These are phyloP conservation scores for Capronia epimyces DNA, from an alignment of 2,329 filamentous ascomycete genomes.

Conservation along the genomic window DNA sequence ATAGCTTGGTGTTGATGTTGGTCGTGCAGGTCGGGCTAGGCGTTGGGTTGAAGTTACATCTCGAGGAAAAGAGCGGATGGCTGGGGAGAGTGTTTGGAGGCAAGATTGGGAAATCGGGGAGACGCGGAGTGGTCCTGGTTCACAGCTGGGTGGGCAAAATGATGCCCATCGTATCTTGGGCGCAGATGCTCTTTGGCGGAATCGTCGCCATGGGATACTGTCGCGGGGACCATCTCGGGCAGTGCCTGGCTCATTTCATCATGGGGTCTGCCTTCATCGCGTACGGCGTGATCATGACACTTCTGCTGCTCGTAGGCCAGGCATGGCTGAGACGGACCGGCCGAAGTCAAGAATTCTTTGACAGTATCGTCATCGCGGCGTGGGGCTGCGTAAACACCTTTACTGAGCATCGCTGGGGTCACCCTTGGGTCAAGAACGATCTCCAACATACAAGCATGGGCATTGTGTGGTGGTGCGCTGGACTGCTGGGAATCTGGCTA, in stretches of 20 bases:
- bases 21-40: constrained; percentile 72
- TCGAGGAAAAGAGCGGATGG: constrained; percentile 65
- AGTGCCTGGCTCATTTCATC: constrained; percentile 95
- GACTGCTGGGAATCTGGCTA: constrained; percentile 85
- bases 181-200: constrained; percentile 92
- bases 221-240: constrained; percentile 80
- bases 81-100: constrained; percentile 59
- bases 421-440: constrained; percentile 83
- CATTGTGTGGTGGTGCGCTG: constrained; percentile 96
- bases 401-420: constrained; percentile 92
- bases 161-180: constrained; percentile 82
- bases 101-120: constrained; percentile 31
- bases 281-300: constrained; percentile 81
- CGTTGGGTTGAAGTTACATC: constrained; percentile 80
- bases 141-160: constrained; percentile 81
- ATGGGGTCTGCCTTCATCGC: constrained; percentile 97
- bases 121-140: constrained; percentile 62
- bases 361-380: constrained; percentile 79
- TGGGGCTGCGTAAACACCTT: constrained; percentile 99
- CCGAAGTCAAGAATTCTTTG: constrained; percentile 93
- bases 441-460: constrained; percentile 99
- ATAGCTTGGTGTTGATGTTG: constrained; percentile 72
- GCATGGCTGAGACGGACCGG: constrained; percentile 75
- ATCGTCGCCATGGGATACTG: constrained; percentile 92
- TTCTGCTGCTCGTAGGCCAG: constrained; percentile 83